A percentile compares a stretch with the other conserved stretches of the same genome.
These are phyloP conservation scores for Ilyonectria robusta DNA, from an alignment of 2,329 filamentous ascomycete species.

Conservation along the genomic window DNA sequence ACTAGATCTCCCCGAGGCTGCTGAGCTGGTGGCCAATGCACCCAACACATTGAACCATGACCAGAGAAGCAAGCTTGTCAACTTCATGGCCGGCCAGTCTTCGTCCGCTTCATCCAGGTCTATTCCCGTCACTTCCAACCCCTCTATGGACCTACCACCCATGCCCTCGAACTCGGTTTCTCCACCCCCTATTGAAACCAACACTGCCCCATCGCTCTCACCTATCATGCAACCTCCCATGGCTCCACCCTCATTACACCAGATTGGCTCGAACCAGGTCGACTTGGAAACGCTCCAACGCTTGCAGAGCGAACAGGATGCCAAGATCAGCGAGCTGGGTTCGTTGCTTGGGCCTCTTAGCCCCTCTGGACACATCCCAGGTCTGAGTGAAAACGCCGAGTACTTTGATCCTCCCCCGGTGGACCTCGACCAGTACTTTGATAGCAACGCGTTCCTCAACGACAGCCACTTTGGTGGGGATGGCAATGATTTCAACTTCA, in stretches of 20 bases:
- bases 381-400: slow-evolving; percentile 65
- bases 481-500: slow-evolving; percentile 67
- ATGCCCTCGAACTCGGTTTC: slow-evolving; percentile 46
- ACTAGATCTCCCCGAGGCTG: slow-evolving; percentile 67
- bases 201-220: slow-evolving; percentile 60
- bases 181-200: slow-evolving; percentile 42
- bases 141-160: slow-evolving; percentile 32
- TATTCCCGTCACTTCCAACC: slow-evolving; percentile 36
- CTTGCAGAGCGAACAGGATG: slow-evolving; percentile 84
- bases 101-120: slow-evolving; percentile 43
- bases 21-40: slow-evolving; percentile 66
- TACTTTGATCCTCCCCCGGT: slow-evolving; percentile 56
- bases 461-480: slow-evolving; percentile 58
- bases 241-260: slow-evolving; percentile 67
- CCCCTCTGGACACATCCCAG: slow-evolving; percentile 84
- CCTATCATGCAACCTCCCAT: slow-evolving; percentile 63
- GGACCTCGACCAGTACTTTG: slow-evolving; percentile 68
- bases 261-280: slow-evolving; percentile 77
- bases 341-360: slow-evolving; percentile 84
- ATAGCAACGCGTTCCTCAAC: slow-evolving; percentile 57
- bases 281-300: slow-evolving; percentile 85
- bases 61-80: slow-evolving; percentile 71
- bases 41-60: slow-evolving; percentile 69
- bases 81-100: slow-evolving; percentile 68
- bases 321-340: slow-evolving; percentile 81